Evolutionary conservation across 2,329 filamentous ascomycete genomes (phyloP), one percentile per base, ranked within the genome.

Genomic region (Triangularia setosa): DNA sequence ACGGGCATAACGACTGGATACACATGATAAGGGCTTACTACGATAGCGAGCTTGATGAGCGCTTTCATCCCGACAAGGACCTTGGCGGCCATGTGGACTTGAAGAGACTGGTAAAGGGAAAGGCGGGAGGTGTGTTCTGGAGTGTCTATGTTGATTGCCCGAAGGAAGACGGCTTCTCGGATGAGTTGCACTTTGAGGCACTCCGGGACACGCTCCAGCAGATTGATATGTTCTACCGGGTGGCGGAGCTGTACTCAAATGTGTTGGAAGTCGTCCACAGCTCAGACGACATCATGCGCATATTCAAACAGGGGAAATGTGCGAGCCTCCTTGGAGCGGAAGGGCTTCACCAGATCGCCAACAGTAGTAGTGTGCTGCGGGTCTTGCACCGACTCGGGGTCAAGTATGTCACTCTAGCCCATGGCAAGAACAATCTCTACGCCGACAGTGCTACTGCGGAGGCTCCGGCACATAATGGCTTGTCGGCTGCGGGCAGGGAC

Each of bases 401-500:
- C 1, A 62, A 71, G 58, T 72, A 73, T 59, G 64, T 69, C 21
- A 69, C 65, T 11, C 53, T 69, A n/a, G 48, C 59, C 12, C 65
- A 67, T 30, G 58, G 48, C 48, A 24, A 30, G 6, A 25, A 66
- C 61, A 70, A 65, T 53, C 23, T 52, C 23, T 68, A 63, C 52
- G 62, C 27, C 24, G 61, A 65, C 44, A 40, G 52, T 28, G 27
- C 27, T 28, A 28, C 27, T 4, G 4, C 27, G 27, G 27, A 4
- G 4, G 27, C 27, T 28, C 27, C 27, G 27, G 27, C 27, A 8
- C 27, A 28, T 28, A 4, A 28, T 28, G 80, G 60, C 73, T 79
- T 2, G 74, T 90, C 1, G 14, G 40, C 12, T 3, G 40, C 12
- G 5, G 58, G 58, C 3, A n/a, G 6, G 9, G 35, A n/a, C 12